Base-by-base conservation (phyloP, 257 asterid genomes). In the Dorcoceras hygrometricum region DNA sequence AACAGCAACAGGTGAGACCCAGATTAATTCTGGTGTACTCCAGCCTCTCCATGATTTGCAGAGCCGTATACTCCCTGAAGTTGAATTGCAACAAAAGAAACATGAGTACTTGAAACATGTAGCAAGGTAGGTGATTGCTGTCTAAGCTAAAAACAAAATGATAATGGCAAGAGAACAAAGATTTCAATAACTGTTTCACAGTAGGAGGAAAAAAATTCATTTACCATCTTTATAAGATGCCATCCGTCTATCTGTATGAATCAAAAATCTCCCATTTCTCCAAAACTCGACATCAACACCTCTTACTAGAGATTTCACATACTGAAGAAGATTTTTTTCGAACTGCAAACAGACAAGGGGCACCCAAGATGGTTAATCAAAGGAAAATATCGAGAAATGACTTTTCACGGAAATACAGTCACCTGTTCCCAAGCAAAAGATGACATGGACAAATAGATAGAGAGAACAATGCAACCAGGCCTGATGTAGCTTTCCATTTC, bases 401-500 rank as follows among this genome's bases (percentile, higher is more conserved):
- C 34, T 64, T 29, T 65, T 70, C 25, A 53, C 23, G 62, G 64
- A 69, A 74, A 25, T 50, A 60, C 76, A 77, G 93, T 88, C 81
- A 89, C 98, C 71, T 82, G 88, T 66, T 89, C 86, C 98, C 98
- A 93, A 23, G 75, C 74, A 71, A 71, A 70, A 61, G 83, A 71
- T 39, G 96, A 68, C 98, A 93, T 93, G 31, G 95, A 88, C 56
- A 86, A 50, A 69, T 93, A 93, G 74, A 93, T 50, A 22, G 98
- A 81, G 22, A 93, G 74, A 53, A 89, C 74, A 59, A 93, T 79
- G 74, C 98, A 93, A 62, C 97, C 98, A 73, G 98, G 98, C 74
- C 90, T 86, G 69, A 93, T 89, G 78, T 87, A 86, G 80, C 98
- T 84, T 79, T 89, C 98, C 92, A 93, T 93, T 70, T 93, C 97